Evolutionary conservation across 2,329 filamentous ascomycete species (phyloP).

Genomic region (Zymoseptoria tritici): DNA sequence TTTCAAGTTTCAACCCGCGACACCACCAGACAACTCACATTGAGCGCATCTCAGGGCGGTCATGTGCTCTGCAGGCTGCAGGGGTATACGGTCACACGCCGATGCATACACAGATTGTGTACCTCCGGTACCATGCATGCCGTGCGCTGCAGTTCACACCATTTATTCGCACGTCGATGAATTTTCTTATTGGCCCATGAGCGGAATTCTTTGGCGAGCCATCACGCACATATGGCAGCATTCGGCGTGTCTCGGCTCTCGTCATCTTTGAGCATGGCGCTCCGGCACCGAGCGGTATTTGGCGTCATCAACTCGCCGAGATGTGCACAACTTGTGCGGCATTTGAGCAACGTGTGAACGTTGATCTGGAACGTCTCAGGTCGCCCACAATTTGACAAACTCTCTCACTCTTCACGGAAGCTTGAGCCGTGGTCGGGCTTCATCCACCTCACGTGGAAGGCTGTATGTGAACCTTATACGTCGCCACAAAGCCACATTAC

Average conservation of each 20-base stretch:
- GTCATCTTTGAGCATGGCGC: background rate
- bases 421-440: background rate
- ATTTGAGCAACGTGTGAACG: background rate
- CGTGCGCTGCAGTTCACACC: no score
- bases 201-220: background rate
- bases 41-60: background rate
- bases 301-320: background rate
- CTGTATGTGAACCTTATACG: background rate
- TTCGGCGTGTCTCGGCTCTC: background rate
- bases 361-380: background rate
- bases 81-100: background rate
- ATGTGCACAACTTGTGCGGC: background rate
- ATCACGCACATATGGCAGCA: background rate
- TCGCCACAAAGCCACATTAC: background rate
- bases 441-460: background rate
- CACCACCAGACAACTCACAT: background rate
- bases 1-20: no score
- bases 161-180: no score
- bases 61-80: background rate
- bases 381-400: background rate
- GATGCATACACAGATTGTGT: background rate
- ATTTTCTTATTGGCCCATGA: background rate
- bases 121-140: background rate
- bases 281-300: background rate
- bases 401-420: background rate